Percentiles rank a stretch among this genome's conserved stretches.
phyloP scores from a whole-genome alignment of 305 asterid species.

The Fraxinus dipetala region DNA sequence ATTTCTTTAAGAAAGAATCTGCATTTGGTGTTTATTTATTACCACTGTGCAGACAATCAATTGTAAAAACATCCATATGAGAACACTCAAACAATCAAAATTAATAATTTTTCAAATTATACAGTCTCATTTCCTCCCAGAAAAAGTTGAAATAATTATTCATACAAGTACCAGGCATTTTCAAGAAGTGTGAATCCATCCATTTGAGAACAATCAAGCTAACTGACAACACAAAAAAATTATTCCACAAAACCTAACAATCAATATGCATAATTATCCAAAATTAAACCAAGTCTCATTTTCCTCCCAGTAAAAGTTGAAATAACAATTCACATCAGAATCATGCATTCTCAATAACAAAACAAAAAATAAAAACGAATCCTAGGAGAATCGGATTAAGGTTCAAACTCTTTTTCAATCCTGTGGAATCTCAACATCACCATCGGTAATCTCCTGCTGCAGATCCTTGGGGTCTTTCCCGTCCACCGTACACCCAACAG shows the following conservation, averaged over 20 bases:
- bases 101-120: not conserved
- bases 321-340: slow-evolving; percentile 8
- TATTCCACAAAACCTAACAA: not conserved
- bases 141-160: slow-evolving; percentile 3
- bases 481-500: slow-evolving; percentile 63
- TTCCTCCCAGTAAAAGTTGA: slow-evolving; percentile 10
- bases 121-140: slow-evolving; percentile 13
- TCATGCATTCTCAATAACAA: slow-evolving; percentile 18
- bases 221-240: not conserved
- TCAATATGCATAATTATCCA: not conserved
- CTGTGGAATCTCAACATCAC: slow-evolving; percentile 54
- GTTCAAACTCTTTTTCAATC: slow-evolving; percentile 31
- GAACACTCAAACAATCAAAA: not conserved
- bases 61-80: not conserved
- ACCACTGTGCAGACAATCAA: not conserved
- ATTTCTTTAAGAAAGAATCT: not conserved
- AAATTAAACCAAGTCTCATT: not conserved
- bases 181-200: not conserved
- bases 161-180: slow-evolving; percentile 17
- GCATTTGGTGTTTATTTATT: not conserved
- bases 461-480: slow-evolving; percentile 70
- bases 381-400: slow-evolving; percentile 3
- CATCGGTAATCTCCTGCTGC: slow-evolving; percentile 63
- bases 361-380: slow-evolving; percentile 14
- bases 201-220: slow-evolving; percentile 5